A percentile compares a stretch with the other conserved stretches of the same genome.
Evolutionary conservation across 495 filamentous ascomycete species (phyloP).

Genomic region (Penicillium tannophilum): DNA sequence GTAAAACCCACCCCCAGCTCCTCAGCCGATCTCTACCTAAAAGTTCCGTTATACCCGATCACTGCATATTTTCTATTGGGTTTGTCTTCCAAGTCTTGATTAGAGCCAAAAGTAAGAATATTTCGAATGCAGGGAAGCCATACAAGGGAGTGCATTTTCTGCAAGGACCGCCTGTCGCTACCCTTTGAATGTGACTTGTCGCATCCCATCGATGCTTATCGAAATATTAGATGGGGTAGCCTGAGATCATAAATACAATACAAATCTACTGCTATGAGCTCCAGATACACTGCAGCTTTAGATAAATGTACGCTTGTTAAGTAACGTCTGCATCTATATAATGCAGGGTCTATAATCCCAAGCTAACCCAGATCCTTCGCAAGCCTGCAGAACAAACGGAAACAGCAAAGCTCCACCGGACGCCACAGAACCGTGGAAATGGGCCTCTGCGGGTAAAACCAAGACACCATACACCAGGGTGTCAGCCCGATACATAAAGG

Average conservation of each 20-base stretch:
- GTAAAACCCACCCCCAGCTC: constrained; percentile 2
- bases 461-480: not conserved
- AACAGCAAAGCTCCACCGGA: constrained; percentile 7
- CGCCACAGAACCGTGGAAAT: constrained; percentile 34
- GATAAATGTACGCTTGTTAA: not conserved
- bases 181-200: constrained; percentile 43
- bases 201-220: constrained; percentile 12
- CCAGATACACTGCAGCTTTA: not conserved
- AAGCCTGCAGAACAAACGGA: constrained; percentile 6
- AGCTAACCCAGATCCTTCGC: not conserved
- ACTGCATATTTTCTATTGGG: not conserved
- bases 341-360: not conserved
- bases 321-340: not conserved
- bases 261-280: not conserved
- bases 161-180: constrained; percentile 38
- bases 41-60: not conserved
- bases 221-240: not conserved
- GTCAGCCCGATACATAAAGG: constrained; percentile 6
- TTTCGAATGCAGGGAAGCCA: not conserved
- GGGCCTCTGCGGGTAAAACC: not conserved
- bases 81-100: not conserved
- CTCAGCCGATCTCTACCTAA: not conserved
- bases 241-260: not conserved
- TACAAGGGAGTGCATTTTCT: constrained; percentile 26
- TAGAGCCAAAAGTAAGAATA: not conserved